Evolutionary conservation across 768 basidiomycete genomes (phyloP).

Genomic region (Mycena latifolia): DNA sequence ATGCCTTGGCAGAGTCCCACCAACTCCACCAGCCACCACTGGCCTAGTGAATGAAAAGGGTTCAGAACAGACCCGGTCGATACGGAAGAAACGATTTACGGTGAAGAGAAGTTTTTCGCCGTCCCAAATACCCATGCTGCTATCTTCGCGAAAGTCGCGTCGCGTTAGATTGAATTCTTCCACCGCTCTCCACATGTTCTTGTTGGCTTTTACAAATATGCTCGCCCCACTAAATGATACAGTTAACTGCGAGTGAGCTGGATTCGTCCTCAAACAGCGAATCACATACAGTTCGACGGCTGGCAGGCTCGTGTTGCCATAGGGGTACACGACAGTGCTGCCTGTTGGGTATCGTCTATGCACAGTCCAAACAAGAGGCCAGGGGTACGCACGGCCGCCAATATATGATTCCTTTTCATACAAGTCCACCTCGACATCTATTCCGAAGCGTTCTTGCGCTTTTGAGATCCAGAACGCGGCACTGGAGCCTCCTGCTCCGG

Average conservation of each 20-base stretch:
- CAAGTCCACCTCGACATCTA: slow-evolving; percentile 85
- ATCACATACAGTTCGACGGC: slow-evolving; percentile 84
- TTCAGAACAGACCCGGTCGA: slow-evolving; percentile 5
- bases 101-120: slow-evolving; percentile 77
- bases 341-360: slow-evolving; percentile 9
- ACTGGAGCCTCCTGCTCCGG: slow-evolving; percentile 88
- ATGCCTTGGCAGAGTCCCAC: slow-evolving; percentile 80
- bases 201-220: slow-evolving; percentile 87
- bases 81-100: slow-evolving; percentile 52
- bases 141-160: slow-evolving; percentile 58
- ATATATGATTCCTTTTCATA: slow-evolving; percentile 84
- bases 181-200: slow-evolving; percentile 77
- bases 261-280: too few species aligned
- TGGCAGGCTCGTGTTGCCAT: slow-evolving; percentile 56
- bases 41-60: slow-evolving; percentile 5
- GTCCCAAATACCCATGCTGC: slow-evolving; percentile 84
- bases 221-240: too few species aligned
- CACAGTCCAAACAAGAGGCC: background rate
- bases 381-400: slow-evolving; percentile 82
- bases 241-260: too few species aligned
- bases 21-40: slow-evolving; percentile 62
- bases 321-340: slow-evolving; percentile 25
- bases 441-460: slow-evolving; percentile 75
- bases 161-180: slow-evolving; percentile 83
- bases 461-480: slow-evolving; percentile 89